Conservation (phyloP, 257 asterid species). For the Solanum sparsipilum region DNA sequence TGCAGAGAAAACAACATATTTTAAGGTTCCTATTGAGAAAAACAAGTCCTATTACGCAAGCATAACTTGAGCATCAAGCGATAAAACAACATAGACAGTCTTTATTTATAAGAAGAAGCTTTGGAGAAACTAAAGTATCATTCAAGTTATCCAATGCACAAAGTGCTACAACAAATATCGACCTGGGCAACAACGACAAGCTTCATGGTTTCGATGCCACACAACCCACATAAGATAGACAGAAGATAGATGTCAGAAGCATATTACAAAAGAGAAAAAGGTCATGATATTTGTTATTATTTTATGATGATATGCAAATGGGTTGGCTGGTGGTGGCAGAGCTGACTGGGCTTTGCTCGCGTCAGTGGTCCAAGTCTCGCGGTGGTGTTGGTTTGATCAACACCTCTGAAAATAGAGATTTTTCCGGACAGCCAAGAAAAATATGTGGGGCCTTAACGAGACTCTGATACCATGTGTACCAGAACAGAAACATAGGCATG, state of each 20-base stretch:
- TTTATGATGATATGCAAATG: not conserved
- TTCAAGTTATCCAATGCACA: not conserved
- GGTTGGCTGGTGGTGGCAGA: not conserved
- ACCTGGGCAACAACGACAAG: not conserved
- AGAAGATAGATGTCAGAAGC: not conserved
- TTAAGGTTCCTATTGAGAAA: not conserved
- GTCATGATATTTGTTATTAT: not conserved
- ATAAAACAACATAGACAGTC: not conserved
- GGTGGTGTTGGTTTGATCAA: not conserved
- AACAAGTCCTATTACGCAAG: not conserved
- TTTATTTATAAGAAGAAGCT: not conserved
- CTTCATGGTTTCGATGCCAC: not conserved
- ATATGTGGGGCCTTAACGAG: not conserved
- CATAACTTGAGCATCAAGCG: not conserved
- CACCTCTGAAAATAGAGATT: not conserved
- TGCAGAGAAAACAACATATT: conserved; percentile 12
- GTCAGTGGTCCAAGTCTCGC: not conserved
- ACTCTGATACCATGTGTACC: not conserved
- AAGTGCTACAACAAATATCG: not conserved
- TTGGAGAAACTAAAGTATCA: not conserved
- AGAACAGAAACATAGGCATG: not conserved
- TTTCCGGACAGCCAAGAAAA: not conserved
- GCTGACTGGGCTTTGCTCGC: not conserved
- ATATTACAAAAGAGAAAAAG: not conserved
- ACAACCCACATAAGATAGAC: not conserved